These are phyloP conservation scores for Oxytropis ochrocephala DNA, from an alignment of 306 rosid genomes.

Conservation along the genomic window DNA sequence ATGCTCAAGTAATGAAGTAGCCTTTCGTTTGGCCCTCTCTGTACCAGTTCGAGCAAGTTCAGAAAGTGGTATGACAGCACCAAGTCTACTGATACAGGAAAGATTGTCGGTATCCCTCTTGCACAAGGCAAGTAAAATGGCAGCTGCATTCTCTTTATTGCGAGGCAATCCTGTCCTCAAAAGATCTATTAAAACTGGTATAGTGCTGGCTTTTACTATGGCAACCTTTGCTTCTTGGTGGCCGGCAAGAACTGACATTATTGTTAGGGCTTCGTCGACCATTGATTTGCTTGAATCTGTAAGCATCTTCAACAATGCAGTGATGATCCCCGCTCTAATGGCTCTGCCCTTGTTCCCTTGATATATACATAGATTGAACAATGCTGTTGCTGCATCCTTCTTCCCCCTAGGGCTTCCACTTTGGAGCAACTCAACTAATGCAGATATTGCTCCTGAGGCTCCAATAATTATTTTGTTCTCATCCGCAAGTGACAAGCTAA, in stretches of 20 bases:
- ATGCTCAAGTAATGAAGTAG: conserved; percentile 81
- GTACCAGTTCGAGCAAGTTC: conserved; percentile 78
- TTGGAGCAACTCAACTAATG: conserved; percentile 82
- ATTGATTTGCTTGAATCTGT: conserved; percentile 70
- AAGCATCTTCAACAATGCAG: conserved; percentile 77
- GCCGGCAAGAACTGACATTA: conserved; percentile 88
- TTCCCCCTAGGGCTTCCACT: conserved; percentile 83
- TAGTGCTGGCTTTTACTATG: conserved; percentile 74
- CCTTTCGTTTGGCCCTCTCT: conserved; percentile 90
- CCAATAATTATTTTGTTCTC: conserved; percentile 95
- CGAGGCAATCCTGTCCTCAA: conserved; percentile 79
- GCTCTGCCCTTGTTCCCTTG: conserved; percentile 97
- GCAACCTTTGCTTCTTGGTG: conserved; percentile 87
- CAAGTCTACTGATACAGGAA: conserved; percentile 78
- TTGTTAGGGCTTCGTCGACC: conserved; percentile 88
- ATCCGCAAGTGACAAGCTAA: conserved; percentile 90
- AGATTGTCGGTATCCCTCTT: conserved; percentile 76
- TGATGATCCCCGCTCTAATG: conserved; percentile 66
- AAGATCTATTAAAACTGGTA: conserved; percentile 87
- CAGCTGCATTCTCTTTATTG: conserved; percentile 80
- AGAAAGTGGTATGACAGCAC: conserved; percentile 73
- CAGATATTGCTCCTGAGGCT: conserved; percentile 87
- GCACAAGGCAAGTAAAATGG: conserved; percentile 83
- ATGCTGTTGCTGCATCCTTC: conserved; percentile 92
- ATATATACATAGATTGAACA: conserved; percentile 89